Percentiles rank a stretch among this genome's conserved stretches.
phyloP scores from a whole-genome alignment of 2,329 filamentous ascomycete species.

The Aplosporella prunicola region DNA sequence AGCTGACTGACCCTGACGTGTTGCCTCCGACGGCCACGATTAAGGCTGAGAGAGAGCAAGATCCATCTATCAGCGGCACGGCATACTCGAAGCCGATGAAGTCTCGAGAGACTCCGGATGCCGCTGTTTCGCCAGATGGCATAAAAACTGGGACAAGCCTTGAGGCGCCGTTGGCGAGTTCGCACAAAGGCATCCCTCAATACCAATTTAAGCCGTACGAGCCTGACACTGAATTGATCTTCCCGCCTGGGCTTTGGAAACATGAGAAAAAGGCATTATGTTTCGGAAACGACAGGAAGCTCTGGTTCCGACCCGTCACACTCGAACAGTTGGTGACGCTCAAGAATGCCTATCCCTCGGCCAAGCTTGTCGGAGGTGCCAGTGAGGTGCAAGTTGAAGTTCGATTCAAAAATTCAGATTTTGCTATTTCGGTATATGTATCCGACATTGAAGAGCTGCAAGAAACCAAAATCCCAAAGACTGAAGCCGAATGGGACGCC shows the following conservation, averaged over 20 bases:
- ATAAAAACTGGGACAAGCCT: conserved; percentile 41
- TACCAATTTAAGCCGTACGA: conserved; percentile 81
- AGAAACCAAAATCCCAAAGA: conserved; percentile 40
- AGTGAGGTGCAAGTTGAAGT: conserved; percentile 96
- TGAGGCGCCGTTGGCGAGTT: conserved; percentile 40
- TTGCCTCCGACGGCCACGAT: conserved; percentile 19
- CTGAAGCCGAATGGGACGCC: conserved; percentile 20
- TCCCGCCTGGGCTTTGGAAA: conserved; percentile 73
- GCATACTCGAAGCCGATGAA: conserved; percentile 27
- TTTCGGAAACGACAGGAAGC: conserved; percentile 87
- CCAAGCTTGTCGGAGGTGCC: conserved; percentile 89
- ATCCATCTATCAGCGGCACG: conserved; percentile 21
- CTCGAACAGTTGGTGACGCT: conserved; percentile 79
- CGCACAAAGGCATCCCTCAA: conserved; percentile 42
- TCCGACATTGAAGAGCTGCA: conserved; percentile 83
- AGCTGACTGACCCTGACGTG: conserved; percentile 4
- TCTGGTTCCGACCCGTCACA: conserved; percentile 83
- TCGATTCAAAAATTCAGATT: conserved; percentile 90
- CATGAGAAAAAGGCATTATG: conserved; percentile 69
- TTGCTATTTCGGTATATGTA: conserved; percentile 80
- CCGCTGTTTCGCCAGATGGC: conserved; percentile 24
- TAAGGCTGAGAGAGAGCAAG: conserved; percentile 17
- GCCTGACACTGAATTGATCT: conserved; percentile 85
- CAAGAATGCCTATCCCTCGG: conserved; percentile 73
- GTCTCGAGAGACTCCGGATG: conserved; percentile 21